A percentile compares a stretch with the other conserved stretches of the same genome.
These are phyloP conservation scores for Cerioporus squamosus DNA, from an alignment of 1,284 basidiomycete genomes.

Conservation along the genomic window DNA sequence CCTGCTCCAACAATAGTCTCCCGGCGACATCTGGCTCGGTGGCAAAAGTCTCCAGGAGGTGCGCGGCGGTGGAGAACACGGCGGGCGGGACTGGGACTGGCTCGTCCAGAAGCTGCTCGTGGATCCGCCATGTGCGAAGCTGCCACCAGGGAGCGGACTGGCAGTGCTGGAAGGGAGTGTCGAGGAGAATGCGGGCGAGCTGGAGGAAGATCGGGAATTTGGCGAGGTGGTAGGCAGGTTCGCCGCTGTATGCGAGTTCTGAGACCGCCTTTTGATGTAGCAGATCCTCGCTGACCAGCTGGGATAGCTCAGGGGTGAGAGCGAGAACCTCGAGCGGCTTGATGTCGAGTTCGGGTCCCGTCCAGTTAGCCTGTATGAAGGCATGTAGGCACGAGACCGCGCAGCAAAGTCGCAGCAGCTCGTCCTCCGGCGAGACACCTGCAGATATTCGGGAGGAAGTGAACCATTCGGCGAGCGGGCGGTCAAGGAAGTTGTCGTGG, in stretches of 20 bases:
- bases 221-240: constrained; percentile 95
- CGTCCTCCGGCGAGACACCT: constrained; percentile 36
- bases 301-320: constrained; percentile 34
- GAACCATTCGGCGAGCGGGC: constrained; percentile 41
- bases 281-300: constrained; percentile 48
- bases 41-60: constrained; percentile 45
- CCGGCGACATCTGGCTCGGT: constrained; percentile 70
- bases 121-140: constrained; percentile 75
- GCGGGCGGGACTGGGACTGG: constrained; percentile 65
- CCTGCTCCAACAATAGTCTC: constrained; percentile 78
- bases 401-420: constrained; percentile 65
- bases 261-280: constrained; percentile 75
- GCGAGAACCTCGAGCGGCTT: constrained; percentile 55
- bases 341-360: constrained; percentile 86
- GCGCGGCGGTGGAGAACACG: constrained; percentile 52
- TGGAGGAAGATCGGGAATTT: constrained; percentile 74
- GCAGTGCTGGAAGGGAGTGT: constrained; percentile 50
- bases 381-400: constrained; percentile 86
- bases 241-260: constrained; percentile 85
- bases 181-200: constrained; percentile 76
- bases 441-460: constrained; percentile 30
- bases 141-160: constrained; percentile 76
- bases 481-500: constrained; percentile 35
- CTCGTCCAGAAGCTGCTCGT: constrained; percentile 88
- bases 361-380: constrained; percentile 97